Percentiles rank a stretch among this genome's conserved stretches.
These are phyloP conservation scores for Prunella vulgaris DNA, from an alignment of 257 asterid genomes.

Conservation along the genomic window DNA sequence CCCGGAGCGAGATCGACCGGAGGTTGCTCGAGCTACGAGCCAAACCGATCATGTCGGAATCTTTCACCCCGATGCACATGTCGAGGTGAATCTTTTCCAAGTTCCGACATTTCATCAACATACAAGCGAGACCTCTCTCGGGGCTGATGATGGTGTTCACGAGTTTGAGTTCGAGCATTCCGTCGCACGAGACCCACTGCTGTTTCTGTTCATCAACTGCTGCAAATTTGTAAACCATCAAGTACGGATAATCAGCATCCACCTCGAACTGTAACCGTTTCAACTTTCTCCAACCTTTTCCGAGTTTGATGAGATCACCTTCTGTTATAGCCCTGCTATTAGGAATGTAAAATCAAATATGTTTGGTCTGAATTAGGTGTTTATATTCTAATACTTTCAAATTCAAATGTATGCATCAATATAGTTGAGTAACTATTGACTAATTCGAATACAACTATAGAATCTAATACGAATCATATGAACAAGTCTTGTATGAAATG, in stretches of 20 bases:
- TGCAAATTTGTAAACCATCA: slow-evolving; percentile 63
- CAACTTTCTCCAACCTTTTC: slow-evolving; percentile 53
- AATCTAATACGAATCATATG: background rate
- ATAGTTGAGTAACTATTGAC: no score
- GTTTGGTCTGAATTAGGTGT: background rate
- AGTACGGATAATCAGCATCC: slow-evolving; percentile 66
- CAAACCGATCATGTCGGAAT: slow-evolving; percentile 61
- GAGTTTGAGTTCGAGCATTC: slow-evolving; percentile 63
- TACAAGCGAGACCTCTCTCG: slow-evolving; percentile 80
- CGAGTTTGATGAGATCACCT: slow-evolving; percentile 72
- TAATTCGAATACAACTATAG: background rate
- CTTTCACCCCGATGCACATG: slow-evolving; percentile 79
- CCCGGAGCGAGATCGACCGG: slow-evolving; percentile 59
- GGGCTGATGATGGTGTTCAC: slow-evolving; percentile 77
- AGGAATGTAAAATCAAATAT: background rate
- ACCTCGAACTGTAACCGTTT: slow-evolving; percentile 72
- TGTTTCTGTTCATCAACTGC: slow-evolving; percentile 64
- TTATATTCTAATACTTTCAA: no score
- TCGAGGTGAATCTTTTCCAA: slow-evolving; percentile 61
- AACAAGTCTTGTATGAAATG: no score
- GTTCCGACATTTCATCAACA: slow-evolving; percentile 63
- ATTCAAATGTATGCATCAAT: no score
- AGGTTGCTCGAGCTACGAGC: slow-evolving; percentile 63
- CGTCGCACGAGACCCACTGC: slow-evolving; percentile 62
- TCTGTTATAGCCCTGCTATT: slow-evolving; percentile 80